Evolutionary conservation across 2,329 filamentous ascomycete genomes (phyloP).

Genomic region (Talaromyces sp.): DNA sequence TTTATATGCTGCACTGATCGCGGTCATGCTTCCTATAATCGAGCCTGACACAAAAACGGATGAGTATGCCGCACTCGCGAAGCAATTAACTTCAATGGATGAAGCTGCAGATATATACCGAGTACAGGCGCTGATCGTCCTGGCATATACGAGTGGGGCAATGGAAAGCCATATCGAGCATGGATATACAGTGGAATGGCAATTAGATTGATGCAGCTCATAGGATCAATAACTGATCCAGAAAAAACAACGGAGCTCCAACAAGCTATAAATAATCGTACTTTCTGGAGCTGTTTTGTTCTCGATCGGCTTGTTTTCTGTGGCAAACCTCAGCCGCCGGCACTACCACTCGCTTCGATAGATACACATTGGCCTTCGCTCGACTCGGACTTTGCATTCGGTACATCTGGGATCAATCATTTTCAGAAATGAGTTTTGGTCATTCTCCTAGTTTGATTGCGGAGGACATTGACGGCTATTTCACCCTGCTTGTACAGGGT

Average conservation of each 20-base stretch:
- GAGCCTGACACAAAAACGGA: slow-evolving; percentile 11
- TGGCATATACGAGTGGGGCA: slow-evolving; percentile 48
- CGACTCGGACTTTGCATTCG: slow-evolving; percentile 41
- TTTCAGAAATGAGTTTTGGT: slow-evolving; percentile 23
- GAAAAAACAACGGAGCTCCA: slow-evolving; percentile 28
- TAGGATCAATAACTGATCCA: slow-evolving; percentile 29
- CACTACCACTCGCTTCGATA: slow-evolving; percentile 25
- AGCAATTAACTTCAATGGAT: slow-evolving; percentile 21
- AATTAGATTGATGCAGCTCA: slow-evolving; percentile 42
- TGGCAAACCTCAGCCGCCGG: slow-evolving; percentile 37
- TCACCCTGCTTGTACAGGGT: slow-evolving; percentile 38
- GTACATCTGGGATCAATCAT: slow-evolving; percentile 19
- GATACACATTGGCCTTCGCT: slow-evolving; percentile 10
- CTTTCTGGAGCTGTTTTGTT: slow-evolving; percentile 50
- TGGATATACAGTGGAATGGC: slow-evolving; percentile 48
- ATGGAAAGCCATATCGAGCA: slow-evolving; percentile 44
- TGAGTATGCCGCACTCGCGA: slow-evolving; percentile 22
- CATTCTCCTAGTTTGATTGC: slow-evolving; percentile 18
- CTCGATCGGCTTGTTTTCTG: slow-evolving; percentile 49
- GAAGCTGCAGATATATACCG: slow-evolving; percentile 35
- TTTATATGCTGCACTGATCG: slow-evolving; percentile 13
- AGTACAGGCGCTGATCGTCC: slow-evolving; percentile 43
- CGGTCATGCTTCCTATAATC: not conserved
- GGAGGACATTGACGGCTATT: slow-evolving; percentile 14
- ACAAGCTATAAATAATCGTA: slow-evolving; percentile 38